Conservation (phyloP, 1,284 basidiomycete species). For the Malassezia brasiliensis region DNA sequence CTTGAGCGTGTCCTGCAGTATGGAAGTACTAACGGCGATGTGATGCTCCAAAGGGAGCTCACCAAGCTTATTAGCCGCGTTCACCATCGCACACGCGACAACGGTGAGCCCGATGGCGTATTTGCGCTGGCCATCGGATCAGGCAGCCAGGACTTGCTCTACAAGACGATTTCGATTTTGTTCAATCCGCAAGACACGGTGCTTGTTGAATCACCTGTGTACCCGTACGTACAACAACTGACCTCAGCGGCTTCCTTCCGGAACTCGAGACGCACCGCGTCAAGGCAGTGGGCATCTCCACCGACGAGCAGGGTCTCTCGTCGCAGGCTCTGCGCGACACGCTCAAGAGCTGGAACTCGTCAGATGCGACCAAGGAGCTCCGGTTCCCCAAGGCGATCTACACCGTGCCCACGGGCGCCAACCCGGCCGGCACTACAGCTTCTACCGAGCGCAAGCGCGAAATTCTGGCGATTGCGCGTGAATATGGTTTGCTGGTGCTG, state of each 20-base stretch:
- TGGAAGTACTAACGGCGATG: slow-evolving; percentile 63
- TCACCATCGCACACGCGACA: slow-evolving; percentile 55
- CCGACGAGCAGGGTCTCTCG: slow-evolving; percentile 67
- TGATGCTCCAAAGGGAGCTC: slow-evolving; percentile 60
- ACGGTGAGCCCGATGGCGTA: slow-evolving; percentile 21
- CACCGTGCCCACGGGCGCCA: slow-evolving; percentile 56
- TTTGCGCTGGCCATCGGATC: slow-evolving; percentile 60
- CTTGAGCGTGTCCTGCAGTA: slow-evolving; percentile 49
- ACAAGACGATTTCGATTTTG: slow-evolving; percentile 59
- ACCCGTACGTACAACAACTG: slow-evolving; percentile 52
- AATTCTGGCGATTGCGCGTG: slow-evolving; percentile 58
- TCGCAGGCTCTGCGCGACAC: slow-evolving; percentile 59
- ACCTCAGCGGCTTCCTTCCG: slow-evolving; percentile 32
- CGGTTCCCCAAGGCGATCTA: slow-evolving; percentile 70
- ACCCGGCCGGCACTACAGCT: slow-evolving; percentile 44
- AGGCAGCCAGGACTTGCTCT: slow-evolving; percentile 79
- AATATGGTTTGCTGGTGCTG: slow-evolving; percentile 27
- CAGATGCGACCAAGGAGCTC: slow-evolving; percentile 52
- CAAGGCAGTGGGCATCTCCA: slow-evolving; percentile 56
- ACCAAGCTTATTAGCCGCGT: slow-evolving; percentile 55
- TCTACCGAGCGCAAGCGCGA: slow-evolving; percentile 61
- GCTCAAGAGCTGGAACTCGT: slow-evolving; percentile 64
- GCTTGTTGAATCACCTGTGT: slow-evolving; percentile 75
- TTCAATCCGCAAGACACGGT: slow-evolving; percentile 72
- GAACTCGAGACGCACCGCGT: slow-evolving; percentile 25